phyloP scores from a whole-genome alignment of 73 alveolate genomes.

The Paramecium octaurelia region DNA sequence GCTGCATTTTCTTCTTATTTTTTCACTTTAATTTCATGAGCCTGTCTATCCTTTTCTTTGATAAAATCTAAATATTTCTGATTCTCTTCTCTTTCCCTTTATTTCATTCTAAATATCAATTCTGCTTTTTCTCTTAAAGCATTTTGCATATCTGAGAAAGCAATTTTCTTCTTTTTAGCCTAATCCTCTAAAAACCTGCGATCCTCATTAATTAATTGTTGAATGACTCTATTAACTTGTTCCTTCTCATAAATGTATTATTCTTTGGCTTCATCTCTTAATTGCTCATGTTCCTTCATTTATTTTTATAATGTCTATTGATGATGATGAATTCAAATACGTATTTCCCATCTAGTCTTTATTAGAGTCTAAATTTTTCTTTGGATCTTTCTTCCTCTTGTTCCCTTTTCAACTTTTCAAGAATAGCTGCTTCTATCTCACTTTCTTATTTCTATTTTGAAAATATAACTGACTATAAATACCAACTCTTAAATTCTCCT shows the following conservation, averaged over 20 bases:
- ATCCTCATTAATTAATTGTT: conserved; percentile 53
- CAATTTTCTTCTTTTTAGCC: conserved; percentile 54
- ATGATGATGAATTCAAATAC: not conserved
- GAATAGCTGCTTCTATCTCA: conserved; percentile 56
- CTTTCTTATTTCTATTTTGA: conserved; percentile 55
- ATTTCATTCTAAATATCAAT: not conserved
- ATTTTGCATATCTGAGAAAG: conserved; percentile 51
- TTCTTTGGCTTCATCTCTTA: conserved; percentile 57
- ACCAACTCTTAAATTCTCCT: conserved; percentile 46
- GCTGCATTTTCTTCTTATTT: conserved; percentile 60
- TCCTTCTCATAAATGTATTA: conserved; percentile 55
- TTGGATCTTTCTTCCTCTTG: conserved; percentile 41
- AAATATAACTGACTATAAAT: not conserved
- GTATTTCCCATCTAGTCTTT: conserved; percentile 57
- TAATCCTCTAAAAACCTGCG: not conserved
- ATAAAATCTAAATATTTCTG: conserved; percentile 34
- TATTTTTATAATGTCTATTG: conserved; percentile 40
- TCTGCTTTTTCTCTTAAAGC: conserved; percentile 61
- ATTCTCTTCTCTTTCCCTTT: conserved; percentile 54
- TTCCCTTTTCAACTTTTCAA: conserved; percentile 36
- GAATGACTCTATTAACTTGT: conserved; percentile 48
- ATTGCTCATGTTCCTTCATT: conserved; percentile 54
- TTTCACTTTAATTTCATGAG: conserved; percentile 48
- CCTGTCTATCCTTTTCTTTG: conserved; percentile 49
- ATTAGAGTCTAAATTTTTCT: conserved; percentile 25